Conservation (phyloP, 208 protist genomes). For the Trypanosoma lewisi region DNA sequence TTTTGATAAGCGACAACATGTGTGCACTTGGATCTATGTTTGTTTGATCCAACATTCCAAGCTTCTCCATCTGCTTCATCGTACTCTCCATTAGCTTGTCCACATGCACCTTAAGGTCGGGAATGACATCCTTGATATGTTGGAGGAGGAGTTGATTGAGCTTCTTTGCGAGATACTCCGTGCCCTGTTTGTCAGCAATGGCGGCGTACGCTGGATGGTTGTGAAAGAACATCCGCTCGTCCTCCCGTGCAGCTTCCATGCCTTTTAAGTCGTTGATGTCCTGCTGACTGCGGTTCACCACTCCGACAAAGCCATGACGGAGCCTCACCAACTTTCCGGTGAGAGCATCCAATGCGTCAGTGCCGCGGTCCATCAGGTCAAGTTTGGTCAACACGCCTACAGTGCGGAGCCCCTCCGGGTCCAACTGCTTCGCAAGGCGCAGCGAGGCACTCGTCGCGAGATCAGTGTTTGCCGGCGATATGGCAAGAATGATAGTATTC, state of each 20-base stretch:
- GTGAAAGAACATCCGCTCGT: conserved; percentile 93
- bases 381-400: conserved; percentile 99
- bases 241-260: conserved; percentile 84
- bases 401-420: conserved; percentile 97
- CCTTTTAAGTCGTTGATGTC: conserved; percentile 94
- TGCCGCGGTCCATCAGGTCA: conserved; percentile 98
- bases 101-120: conserved; percentile 92
- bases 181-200: conserved; percentile 86
- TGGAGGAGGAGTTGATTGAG: conserved; percentile 93
- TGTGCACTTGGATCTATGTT: conserved; percentile 80
- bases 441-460: conserved; percentile 99
- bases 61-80: conserved; percentile 87
- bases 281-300: conserved; percentile 98
- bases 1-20: conserved; percentile 84
- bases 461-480: conserved; percentile 99
- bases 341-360: conserved; percentile 97
- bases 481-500: conserved; percentile 98
- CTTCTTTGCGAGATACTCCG: conserved; percentile 88
- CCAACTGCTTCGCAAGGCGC: conserved; percentile 95
- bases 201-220: conserved; percentile 90
- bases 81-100: conserved; percentile 84
- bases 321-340: conserved; percentile 92
- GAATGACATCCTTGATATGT: conserved; percentile 95
- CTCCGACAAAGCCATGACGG: conserved; percentile 96
- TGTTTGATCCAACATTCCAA: conserved; percentile 85